Conservation (phyloP, 306 rosid species). For the Neltuma alba region DNA sequence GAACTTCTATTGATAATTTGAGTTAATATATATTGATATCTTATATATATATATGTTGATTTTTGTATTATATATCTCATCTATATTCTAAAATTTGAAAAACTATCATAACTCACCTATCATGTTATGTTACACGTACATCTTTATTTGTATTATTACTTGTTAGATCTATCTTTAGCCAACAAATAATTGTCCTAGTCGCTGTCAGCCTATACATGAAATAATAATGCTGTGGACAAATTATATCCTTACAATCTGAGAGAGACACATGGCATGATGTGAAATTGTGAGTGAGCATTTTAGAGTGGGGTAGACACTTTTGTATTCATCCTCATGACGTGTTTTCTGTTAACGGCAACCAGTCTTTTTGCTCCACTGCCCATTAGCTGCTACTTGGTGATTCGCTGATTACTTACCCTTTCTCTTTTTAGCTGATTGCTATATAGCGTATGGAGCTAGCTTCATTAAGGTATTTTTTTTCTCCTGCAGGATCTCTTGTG, state of each 20-base stretch:
- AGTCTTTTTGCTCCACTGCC: slow-evolving; percentile 1
- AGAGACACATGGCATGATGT: not conserved
- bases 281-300: not conserved
- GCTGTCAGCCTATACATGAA: not conserved
- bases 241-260: not conserved
- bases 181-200: not conserved
- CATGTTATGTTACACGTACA: too few relatives aligned
- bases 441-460: not conserved
- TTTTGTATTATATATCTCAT: not conserved
- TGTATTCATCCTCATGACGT: not conserved
- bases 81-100: too few relatives aligned
- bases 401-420: not conserved
- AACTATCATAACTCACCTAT: too few relatives aligned
- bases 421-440: slow-evolving; percentile 1
- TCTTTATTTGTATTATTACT: too few relatives aligned
- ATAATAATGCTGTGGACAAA: not conserved
- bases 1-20: too few relatives aligned
- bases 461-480: not conserved
- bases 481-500: not conserved
- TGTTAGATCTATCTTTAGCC: not conserved
- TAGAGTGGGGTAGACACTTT: not conserved
- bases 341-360: not conserved
- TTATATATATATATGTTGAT: too few relatives aligned
- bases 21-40: not conserved
- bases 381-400: not conserved